Percentiles rank a stretch among this genome's conserved stretches.
These are phyloP conservation scores for Lactarius hengduanensis DNA, from an alignment of 768 basidiomycete species.

Conservation along the genomic window DNA sequence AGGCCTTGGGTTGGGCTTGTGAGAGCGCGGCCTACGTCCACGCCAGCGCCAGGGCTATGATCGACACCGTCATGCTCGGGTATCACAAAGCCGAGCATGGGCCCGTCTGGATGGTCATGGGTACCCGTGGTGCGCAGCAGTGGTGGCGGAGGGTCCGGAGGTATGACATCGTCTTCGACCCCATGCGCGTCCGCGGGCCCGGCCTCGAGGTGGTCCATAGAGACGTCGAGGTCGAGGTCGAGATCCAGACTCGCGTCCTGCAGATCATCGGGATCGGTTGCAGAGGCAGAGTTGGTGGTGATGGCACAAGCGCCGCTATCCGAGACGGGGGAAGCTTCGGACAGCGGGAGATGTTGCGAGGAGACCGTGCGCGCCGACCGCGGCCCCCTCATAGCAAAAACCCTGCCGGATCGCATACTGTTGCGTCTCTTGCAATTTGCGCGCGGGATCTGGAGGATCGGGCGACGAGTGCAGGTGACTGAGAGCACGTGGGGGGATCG, in stretches of 20 bases:
- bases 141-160: background rate
- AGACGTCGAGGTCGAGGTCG: too few relatives aligned
- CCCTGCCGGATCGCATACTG: background rate
- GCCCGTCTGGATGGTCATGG: constrained; percentile 9
- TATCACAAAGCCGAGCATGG: constrained; percentile 14
- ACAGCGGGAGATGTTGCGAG: constrained; percentile 11
- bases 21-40: too few relatives aligned
- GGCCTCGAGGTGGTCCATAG: background rate
- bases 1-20: background rate
- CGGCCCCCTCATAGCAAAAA: constrained; percentile 23
- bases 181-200: too few relatives aligned
- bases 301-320: background rate
- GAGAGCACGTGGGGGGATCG: constrained; percentile 7
- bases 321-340: background rate
- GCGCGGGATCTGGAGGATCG: background rate
- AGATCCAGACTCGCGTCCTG: background rate
- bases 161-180: background rate
- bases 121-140: background rate
- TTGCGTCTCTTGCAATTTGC: background rate
- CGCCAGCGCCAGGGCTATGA: background rate
- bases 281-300: too few relatives aligned
- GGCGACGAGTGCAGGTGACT: background rate
- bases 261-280: background rate
- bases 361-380: constrained; percentile 19
- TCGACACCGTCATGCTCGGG: background rate